Evolutionary conservation across 257 asterid genomes (phyloP).

Genomic region (Echium plantagineum): DNA sequence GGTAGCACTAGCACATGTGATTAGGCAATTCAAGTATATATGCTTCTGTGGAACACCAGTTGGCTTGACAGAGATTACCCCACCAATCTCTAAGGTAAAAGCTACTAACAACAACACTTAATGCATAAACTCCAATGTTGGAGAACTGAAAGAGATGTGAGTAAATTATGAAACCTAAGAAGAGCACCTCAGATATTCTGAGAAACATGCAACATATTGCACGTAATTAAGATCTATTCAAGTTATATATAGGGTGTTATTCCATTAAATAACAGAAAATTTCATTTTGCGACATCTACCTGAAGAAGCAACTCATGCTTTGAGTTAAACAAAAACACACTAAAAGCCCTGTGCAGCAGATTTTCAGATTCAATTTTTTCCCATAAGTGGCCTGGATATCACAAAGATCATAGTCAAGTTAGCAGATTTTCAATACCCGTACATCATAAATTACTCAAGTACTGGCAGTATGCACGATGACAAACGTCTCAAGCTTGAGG

Average conservation of each 20-base stretch:
- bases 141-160: too few species aligned
- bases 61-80: too few species aligned
- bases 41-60: too few species aligned
- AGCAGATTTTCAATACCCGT: neutral
- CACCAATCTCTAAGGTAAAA: too few species aligned
- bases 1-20: too few species aligned
- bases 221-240: too few species aligned
- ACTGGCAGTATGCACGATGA: neutral
- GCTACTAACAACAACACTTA: too few species aligned
- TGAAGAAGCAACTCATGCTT: constrained; percentile 85
- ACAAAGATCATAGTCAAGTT: neutral
- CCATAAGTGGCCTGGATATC: constrained; percentile 77
- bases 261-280: neutral
- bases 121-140: too few species aligned
- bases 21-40: too few species aligned
- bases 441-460: too few species aligned
- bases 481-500: neutral
- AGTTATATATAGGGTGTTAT: neutral
- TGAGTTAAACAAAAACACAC: constrained; percentile 86
- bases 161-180: too few species aligned
- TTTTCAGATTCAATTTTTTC: constrained; percentile 75
- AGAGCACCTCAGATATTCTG: neutral
- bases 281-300: constrained; percentile 33
- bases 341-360: constrained; percentile 87
- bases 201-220: neutral